A percentile compares a stretch with the other conserved stretches of the same genome.
Conservation (phyloP, 352 stramenopile genomes). For the Phytophthora podocarpi region DNA sequence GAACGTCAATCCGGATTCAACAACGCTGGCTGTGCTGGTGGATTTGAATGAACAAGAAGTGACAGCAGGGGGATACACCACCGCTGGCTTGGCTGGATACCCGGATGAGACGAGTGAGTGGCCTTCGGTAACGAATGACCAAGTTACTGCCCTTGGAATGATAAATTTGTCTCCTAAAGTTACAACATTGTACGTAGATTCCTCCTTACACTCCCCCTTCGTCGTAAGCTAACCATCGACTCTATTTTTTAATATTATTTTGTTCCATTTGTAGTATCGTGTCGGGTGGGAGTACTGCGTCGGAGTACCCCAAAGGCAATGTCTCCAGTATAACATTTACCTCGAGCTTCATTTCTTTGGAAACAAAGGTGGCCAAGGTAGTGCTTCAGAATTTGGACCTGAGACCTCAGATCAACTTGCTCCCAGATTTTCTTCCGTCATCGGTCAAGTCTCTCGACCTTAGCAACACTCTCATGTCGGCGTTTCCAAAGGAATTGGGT, state of each 20-base stretch:
- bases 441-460: slow-evolving; percentile 7
- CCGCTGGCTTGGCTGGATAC: not conserved
- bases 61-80: not conserved
- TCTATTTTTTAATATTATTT: too few species aligned
- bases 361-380: slow-evolving; percentile 6
- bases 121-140: slow-evolving; percentile 5
- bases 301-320: slow-evolving; percentile 9
- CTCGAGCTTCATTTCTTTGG: slow-evolving; percentile 1
- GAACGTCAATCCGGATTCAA: slow-evolving; percentile 7
- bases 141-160: slow-evolving; percentile 7
- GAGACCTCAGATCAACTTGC: not conserved
- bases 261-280: slow-evolving; percentile 8
- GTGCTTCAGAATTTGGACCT: slow-evolving; percentile 8
- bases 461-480: not conserved
- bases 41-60: slow-evolving; percentile 15
- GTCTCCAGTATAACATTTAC: slow-evolving; percentile 12
- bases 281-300: slow-evolving; percentile 1
- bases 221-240: too few species aligned
- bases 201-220: too few species aligned
- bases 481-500: not conserved
- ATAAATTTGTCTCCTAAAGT: slow-evolving; percentile 8
- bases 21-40: slow-evolving; percentile 19
- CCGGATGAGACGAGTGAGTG: slow-evolving; percentile 2
- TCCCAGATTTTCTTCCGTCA: slow-evolving; percentile 7
- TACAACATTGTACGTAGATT: slow-evolving; percentile 4